Conservation (phyloP, 192 early-diverging fungal genomes). For the Bifiguratus adelaidae region DNA sequence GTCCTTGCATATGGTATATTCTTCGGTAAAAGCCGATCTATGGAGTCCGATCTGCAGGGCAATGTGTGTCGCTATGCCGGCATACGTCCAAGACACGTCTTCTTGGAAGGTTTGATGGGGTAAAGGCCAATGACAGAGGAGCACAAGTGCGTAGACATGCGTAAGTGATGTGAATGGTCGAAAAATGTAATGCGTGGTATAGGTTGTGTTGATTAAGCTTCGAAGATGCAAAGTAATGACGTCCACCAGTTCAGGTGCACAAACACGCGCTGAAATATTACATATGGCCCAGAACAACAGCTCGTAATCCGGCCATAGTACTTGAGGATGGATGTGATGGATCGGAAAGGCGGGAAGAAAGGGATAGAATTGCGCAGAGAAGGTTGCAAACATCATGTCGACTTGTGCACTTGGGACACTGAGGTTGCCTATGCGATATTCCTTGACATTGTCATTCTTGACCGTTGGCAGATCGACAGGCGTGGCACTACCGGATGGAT, state of each 20-base stretch:
- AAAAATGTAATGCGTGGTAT: slow-evolving; percentile 6
- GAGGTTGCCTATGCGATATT: no score
- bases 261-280: slow-evolving; percentile 1
- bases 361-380: neutral
- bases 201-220: slow-evolving; percentile 1
- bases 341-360: slow-evolving; percentile 7
- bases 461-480: no score
- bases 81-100: slow-evolving; percentile 11
- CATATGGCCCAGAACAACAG: slow-evolving; percentile 13
- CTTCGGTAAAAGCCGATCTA: slow-evolving; percentile 3
- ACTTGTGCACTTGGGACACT: no score
- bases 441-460: no score
- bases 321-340: slow-evolving; percentile 2
- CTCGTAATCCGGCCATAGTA: slow-evolving; percentile 1
- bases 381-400: slow-evolving; percentile 2
- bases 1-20: slow-evolving; percentile 1
- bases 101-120: slow-evolving; percentile 9
- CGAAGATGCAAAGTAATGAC: slow-evolving; percentile 2
- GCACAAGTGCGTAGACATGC: slow-evolving; percentile 5
- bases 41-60: slow-evolving; percentile 9
- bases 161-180: slow-evolving; percentile 8
- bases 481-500: no score
- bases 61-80: slow-evolving; percentile 9
- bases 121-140: slow-evolving; percentile 11
- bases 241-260: neutral